Conservation (phyloP, 331 rosid species). For the Rhamnella rubrinervis region DNA sequence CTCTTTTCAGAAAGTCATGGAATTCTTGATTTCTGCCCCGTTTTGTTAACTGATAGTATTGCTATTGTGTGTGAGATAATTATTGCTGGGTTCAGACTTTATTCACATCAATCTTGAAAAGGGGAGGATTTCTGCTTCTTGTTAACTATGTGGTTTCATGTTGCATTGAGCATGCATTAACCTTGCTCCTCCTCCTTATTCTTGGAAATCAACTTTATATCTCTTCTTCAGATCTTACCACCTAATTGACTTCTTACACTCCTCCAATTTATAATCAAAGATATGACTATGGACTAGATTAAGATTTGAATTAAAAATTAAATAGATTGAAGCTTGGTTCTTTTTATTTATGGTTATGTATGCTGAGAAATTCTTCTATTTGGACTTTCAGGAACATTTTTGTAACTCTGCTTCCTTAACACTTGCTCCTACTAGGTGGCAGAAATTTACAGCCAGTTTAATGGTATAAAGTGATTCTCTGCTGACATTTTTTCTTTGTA, state of each 20-base stretch:
- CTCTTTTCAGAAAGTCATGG: no score
- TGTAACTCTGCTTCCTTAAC: conserved; percentile 70
- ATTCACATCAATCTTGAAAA: neutral
- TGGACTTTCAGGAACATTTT: conserved; percentile 70
- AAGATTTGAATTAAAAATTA: no score
- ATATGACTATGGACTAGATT: no score
- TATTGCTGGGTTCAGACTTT: neutral
- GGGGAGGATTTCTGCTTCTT: neutral
- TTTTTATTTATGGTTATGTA: neutral
- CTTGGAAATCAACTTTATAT: no score
- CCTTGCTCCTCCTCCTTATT: neutral
- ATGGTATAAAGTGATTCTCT: conserved; percentile 43
- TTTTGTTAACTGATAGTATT: no score
- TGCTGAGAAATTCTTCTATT: conserved; percentile 16
- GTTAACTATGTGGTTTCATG: neutral
- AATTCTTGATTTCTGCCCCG: no score
- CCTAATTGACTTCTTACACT: no score
- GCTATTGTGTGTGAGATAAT: no score
- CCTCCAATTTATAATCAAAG: no score
- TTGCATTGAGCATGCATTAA: no score
- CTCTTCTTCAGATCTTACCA: no score
- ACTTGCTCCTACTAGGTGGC: conserved; percentile 81
- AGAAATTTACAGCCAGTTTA: conserved; percentile 75
- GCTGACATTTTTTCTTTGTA: conserved; percentile 3
- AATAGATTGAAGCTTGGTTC: no score